Conservation (phyloP, 164 flowering plant genomes). For the Pachysandra terminalis region DNA sequence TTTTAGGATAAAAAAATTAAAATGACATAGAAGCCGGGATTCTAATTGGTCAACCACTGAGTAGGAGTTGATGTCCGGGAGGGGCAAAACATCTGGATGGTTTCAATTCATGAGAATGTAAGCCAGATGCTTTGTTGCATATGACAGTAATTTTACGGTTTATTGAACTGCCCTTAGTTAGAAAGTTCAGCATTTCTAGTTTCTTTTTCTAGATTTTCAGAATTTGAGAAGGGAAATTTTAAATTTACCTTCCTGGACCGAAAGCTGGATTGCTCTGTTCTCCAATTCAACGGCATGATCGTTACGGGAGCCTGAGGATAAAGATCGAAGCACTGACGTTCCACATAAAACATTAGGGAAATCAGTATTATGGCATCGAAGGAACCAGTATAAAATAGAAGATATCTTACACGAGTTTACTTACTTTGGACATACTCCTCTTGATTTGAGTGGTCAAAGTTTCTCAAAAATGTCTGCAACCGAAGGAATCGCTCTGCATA, state of each 20-base stretch:
- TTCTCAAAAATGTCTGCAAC: conserved; percentile 50
- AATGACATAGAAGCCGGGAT: no score
- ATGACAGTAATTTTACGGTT: background rate
- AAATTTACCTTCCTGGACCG: conserved; percentile 78
- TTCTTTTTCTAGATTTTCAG: background rate
- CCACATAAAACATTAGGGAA: conserved; percentile 2
- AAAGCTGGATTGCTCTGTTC: conserved; percentile 71
- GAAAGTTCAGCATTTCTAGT: background rate
- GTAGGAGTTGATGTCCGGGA: background rate
- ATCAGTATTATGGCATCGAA: background rate
- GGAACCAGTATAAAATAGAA: background rate
- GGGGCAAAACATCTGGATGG: background rate
- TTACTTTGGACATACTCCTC: conserved; percentile 64
- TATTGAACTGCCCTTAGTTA: no score
- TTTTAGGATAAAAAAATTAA: no score
- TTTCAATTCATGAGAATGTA: background rate
- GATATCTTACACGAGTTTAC: conserved; percentile 14
- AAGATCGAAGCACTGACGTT: conserved; percentile 61
- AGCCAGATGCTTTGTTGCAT: background rate
- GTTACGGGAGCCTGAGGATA: conserved; percentile 67
- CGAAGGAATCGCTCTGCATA: conserved; percentile 60
- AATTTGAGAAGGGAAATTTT: background rate
- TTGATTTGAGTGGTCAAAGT: conserved; percentile 59
- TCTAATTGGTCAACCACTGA: background rate
- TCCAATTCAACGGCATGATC: conserved; percentile 80